phyloP scores from a whole-genome alignment of 1,284 basidiomycete species.

The Cronartium ribicola region DNA sequence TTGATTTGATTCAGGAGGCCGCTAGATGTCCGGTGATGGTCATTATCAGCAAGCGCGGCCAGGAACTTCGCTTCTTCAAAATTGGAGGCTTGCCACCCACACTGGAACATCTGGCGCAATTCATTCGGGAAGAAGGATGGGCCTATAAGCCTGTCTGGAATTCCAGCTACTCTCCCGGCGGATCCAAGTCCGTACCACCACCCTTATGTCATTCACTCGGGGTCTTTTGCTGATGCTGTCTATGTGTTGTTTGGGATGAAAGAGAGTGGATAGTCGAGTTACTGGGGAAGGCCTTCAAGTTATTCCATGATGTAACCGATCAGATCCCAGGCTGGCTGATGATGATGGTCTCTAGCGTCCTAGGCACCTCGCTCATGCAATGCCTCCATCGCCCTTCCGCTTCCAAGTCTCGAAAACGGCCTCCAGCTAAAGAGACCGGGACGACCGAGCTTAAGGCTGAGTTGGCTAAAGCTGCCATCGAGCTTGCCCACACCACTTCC shows the following conservation, averaged over 20 bases:
- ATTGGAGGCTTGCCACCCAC: constrained; percentile 42
- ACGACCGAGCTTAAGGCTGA: constrained; percentile 18
- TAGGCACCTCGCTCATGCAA: constrained; percentile 36
- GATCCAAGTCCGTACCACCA: constrained; percentile 16
- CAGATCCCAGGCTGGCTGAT: constrained; percentile 34
- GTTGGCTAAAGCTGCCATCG: constrained; percentile 21
- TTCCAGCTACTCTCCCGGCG: constrained; percentile 28
- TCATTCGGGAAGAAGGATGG: constrained; percentile 22
- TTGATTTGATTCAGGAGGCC: no score
- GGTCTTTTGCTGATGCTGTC: background rate
- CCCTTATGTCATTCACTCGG: background rate
- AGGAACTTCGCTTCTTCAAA: constrained; percentile 45
- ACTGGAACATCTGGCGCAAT: constrained; percentile 28
- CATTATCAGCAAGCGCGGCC: constrained; percentile 42
- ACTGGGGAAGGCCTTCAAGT: constrained; percentile 12
- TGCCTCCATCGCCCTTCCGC: constrained; percentile 17
- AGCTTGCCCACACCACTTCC: constrained; percentile 16
- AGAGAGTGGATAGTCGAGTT: constrained; percentile 29
- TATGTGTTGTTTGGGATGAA: background rate
- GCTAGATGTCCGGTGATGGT: constrained; percentile 45
- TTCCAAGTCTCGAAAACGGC: background rate
- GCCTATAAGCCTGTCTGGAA: constrained; percentile 29
- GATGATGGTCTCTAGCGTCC: constrained; percentile 36
- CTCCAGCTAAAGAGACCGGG: background rate
- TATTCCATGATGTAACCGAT: constrained; percentile 24